Evolutionary conservation across 441 rosid genomes (phyloP).

Genomic region (Adansonia grandidieri): DNA sequence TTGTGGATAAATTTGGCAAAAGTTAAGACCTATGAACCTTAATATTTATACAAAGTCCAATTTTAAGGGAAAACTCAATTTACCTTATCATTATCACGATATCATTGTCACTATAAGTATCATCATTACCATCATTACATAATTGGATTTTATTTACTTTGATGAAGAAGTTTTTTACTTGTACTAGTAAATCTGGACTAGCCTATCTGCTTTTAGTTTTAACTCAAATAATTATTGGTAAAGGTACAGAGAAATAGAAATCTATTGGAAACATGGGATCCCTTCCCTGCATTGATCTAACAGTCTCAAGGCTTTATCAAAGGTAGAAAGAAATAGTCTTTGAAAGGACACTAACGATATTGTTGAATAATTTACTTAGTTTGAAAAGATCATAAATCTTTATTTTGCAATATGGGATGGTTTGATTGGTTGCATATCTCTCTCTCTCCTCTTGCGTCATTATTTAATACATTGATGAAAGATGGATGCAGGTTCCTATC

Average conservation of each 20-base stretch:
- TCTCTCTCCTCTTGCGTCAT: not conserved
- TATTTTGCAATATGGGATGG: not conserved
- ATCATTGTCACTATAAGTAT: too few relatives aligned
- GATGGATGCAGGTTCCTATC: constrained; percentile 38
- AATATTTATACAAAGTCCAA: not conserved
- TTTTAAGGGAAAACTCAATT: not conserved
- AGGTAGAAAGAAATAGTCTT: not conserved
- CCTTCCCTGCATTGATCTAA: not conserved
- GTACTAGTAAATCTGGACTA: not conserved
- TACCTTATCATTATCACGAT: not conserved
- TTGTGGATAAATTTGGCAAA: not conserved
- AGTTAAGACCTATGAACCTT: not conserved
- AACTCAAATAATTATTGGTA: not conserved
- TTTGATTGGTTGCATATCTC: not conserved
- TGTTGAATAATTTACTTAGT: constrained; percentile 3
- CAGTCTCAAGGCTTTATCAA: not conserved
- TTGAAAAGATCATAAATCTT: not conserved
- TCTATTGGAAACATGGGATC: not conserved
- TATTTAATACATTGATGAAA: constrained; percentile 36
- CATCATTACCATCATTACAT: too few relatives aligned
- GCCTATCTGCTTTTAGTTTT: not conserved
- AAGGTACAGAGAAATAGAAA: not conserved
- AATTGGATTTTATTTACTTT: too few relatives aligned
- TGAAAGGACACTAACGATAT: not conserved
- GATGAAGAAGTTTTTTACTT: not conserved